Base-by-base conservation (phyloP, 352 stramenopile species). In the Halophytophthora batemanensis region DNA sequence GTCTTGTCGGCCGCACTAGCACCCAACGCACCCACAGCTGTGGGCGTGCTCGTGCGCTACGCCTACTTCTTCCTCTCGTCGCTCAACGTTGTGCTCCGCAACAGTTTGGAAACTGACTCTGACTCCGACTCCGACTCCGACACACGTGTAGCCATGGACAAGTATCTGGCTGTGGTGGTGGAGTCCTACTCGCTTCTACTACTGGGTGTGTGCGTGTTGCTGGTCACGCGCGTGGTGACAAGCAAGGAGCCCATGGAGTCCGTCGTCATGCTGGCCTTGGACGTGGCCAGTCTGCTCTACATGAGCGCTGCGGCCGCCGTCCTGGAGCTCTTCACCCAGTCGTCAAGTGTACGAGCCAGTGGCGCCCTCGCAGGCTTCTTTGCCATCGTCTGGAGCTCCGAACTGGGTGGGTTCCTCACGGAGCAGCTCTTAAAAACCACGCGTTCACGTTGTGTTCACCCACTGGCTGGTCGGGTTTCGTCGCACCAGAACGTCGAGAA, bases 231-330 rank as follows among this genome's bases (percentile, higher is more conserved):
- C 3, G 69, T 75, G 2, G 28, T 87, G 15, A 77, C 69, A 2
- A 82, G 77, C 41, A 82, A 87, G 51, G 77, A 87, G 28, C 47
- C 72, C 0, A 79, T 86, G 62, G 77, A 87, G 56, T 86, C 71
- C 15, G 51, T 69, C 0, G 69, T 84, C 10, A 74, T 81, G 60
- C 70, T 70, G 37, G 61, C 84, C 10, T 53, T 87, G 11, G 77
- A 87, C 51, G 48, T 86, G 31, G 44, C 62, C 4, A 71, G 74
- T 0, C 46, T 87, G 15, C 39, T 87, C 12, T 86, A 86, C 38
- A 28, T 84, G 10, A 69, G 64, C 31, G 65, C 64, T 38, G 53
- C 68, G 14, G 67, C 63, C 22, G 74, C 62, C 13, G 72, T 84
- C 17, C 43, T 87, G 42, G 63, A 64, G 34, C 74, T 81, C 21